Evolutionary conservation across 805 yeast genomes (phyloP), one percentile per base, ranked within the genome.

Genomic region (Starmerella asiatica): DNA sequence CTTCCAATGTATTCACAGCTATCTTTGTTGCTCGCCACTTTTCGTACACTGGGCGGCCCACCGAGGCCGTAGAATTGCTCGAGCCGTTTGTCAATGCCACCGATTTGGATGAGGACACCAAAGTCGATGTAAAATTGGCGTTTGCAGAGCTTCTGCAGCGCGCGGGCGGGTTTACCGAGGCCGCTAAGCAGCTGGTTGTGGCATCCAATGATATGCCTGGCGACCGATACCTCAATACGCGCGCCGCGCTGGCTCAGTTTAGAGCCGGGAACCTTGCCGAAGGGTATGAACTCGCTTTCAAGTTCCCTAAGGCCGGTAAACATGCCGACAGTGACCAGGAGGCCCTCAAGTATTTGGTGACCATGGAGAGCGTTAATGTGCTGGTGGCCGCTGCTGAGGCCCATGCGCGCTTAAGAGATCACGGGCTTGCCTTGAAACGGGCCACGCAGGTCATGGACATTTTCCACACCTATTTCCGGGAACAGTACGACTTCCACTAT

Each of bases 401-500:
- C 3, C 84, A 82, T 51, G 58, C 62, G 37, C 72, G 95, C 51
- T 52, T 73, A 32, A 79, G 73, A 48, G 60, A 69, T 35, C 63
- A 59, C 20, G 94, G 93, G 0, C 61, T 91, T 48, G 75, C 96
- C 0, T 62, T 85, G 46, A 91, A 91, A 60, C 71, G 97, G 52
- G 82, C 70, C 56, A 58, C 63, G 31, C 76, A 83, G 2, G 68
- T 85, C 34, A 63, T 74, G 36, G 73, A 74, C 44, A 71, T 80
- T 23, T 85, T 75, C 59, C 68, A 73, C 32, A 79, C 75, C 38
- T 85, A 75, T 60, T 71, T 67, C 54, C 73, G 72, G 46, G 98
- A 91, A 56, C 96, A 91, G 63, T 69, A 79, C 47, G 99, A 91
- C 58, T 91, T 88, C 76, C 97, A 91, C 57, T 77, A 81, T 34